A percentile compares a stretch with the other conserved stretches of the same genome.
These are phyloP conservation scores for Volutella citrinella DNA, from an alignment of 2,329 filamentous ascomycete species.

Conservation along the genomic window DNA sequence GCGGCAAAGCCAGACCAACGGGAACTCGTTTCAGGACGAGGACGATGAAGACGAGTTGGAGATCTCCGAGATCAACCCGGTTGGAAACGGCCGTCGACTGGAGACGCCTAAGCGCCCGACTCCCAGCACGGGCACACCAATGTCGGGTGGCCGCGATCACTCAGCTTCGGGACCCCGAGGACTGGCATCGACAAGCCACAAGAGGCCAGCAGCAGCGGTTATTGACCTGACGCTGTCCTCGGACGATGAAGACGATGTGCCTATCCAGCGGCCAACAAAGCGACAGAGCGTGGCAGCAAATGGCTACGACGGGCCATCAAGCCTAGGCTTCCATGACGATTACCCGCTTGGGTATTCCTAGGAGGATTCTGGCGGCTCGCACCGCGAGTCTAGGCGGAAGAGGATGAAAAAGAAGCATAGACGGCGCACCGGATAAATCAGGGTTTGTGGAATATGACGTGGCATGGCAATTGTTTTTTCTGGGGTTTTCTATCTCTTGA, in stretches of 20 bases:
- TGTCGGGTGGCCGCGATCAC: slow-evolving; percentile 33
- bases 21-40: slow-evolving; percentile 21
- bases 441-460: not conserved
- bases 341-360: slow-evolving; percentile 22
- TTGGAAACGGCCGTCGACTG: slow-evolving; percentile 30
- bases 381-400: slow-evolving; percentile 8
- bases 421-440: slow-evolving; percentile 1
- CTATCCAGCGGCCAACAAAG: slow-evolving; percentile 44
- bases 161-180: slow-evolving; percentile 35
- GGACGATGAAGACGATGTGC: slow-evolving; percentile 52
- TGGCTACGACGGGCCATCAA: slow-evolving; percentile 16
- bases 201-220: slow-evolving; percentile 50
- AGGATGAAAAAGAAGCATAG: slow-evolving; percentile 12
- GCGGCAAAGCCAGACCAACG: slow-evolving; percentile 23
- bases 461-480: slow-evolving; percentile 14
- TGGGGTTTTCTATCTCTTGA: slow-evolving; percentile 8
- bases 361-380: slow-evolving; percentile 9
- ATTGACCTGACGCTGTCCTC: slow-evolving; percentile 59
- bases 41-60: slow-evolving; percentile 51
- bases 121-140: slow-evolving; percentile 36
- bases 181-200: slow-evolving; percentile 36
- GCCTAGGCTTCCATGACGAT: slow-evolving; percentile 20
- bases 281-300: slow-evolving; percentile 36
- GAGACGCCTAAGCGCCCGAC: slow-evolving; percentile 36
- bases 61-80: slow-evolving; percentile 41